Conservation (phyloP, 2,329 filamentous ascomycete genomes). For the Aureobasidium lini region DNA sequence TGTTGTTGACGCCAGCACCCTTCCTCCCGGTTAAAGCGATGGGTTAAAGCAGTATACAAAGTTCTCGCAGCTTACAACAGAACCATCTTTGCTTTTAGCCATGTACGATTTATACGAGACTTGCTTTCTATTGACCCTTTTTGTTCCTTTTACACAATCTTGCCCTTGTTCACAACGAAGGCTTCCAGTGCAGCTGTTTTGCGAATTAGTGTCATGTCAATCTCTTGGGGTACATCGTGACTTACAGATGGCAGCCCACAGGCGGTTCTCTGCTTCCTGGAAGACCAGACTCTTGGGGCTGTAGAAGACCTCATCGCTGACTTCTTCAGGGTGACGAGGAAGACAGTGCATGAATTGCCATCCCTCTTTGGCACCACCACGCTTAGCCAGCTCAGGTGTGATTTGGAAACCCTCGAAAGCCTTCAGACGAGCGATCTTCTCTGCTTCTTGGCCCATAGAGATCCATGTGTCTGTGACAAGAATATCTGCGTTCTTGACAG, state of each 20-base stretch:
- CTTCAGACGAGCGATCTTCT: constrained; percentile 66
- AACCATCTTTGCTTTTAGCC: constrained; percentile 1
- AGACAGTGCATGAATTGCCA: constrained; percentile 99
- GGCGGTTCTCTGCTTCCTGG: constrained; percentile 84
- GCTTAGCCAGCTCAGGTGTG: constrained; percentile 73
- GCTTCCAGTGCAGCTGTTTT: constrained; percentile 65
- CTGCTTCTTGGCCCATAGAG: constrained; percentile 93
- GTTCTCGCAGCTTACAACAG: neutral
- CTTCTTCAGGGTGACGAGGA: constrained; percentile 85
- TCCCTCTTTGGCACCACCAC: constrained; percentile 74
- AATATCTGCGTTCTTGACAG: constrained; percentile 75
- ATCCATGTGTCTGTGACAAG: constrained; percentile 97
- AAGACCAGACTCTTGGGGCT: constrained; percentile 79
- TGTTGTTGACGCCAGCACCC: constrained; percentile 85
- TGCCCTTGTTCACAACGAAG: constrained; percentile 92
- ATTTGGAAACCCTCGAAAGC: constrained; percentile 89
- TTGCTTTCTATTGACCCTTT: neutral
- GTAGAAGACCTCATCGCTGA: constrained; percentile 92
- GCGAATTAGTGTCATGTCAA: constrained; percentile 14
- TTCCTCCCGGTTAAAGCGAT: constrained; percentile 70
- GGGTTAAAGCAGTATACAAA: constrained; percentile 49
- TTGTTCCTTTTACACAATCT: constrained; percentile 41
- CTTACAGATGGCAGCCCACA: constrained; percentile 80
- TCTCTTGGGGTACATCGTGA: constrained; percentile 19
- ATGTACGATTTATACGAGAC: constrained; percentile 10